Base-by-base conservation (phyloP, 192 early-diverging fungal species). In the Lobosporangium transversale region DNA sequence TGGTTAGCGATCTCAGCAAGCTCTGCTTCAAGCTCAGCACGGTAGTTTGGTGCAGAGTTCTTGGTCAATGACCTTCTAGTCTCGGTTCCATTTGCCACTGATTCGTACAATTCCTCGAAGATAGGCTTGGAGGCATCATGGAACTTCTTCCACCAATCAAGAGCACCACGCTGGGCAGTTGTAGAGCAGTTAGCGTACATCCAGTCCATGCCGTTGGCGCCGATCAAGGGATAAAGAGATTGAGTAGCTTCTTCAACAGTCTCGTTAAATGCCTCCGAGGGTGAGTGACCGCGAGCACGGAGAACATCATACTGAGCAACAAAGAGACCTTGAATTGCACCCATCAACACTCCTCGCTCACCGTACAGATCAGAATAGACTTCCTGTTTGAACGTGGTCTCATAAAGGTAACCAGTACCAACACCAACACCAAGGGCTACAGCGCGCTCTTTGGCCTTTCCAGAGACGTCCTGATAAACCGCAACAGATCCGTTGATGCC, bases 211-310 rank as follows among this genome's bases (percentile, higher is more conserved):
- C 97, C 97, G 75, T 95, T 93, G 78, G 93, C 93, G 79, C 94
- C 94, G 67, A 98, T 93, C 74, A 98, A 88, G 42, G 97, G 97
- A 84, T 95, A 96, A 48, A 98, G 89, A 52, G 97, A 98, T 85
- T 98, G 95, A n/a, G 97, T 98, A 52, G 95, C 97, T 82, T 98
- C 97, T 87, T 98, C 97, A 70, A 98, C 97, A 61, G 97, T 98
- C 86, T 98, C 97, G 88, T 98, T 98, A 90, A 96, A 98, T n/a
- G 97, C 97, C 84, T 98, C 97, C 30, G 97, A 98, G 58, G 97
- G 97, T 30, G 91, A 87, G 91, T 98, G 95, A 64, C 96, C 97
- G 69, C 92, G 89, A 53, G 94, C 90, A 69, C 95, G 90, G 67
- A 98, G 88, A 35, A 97, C 95, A 40, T 98, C 97, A 87, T 97